These are phyloP conservation scores for Alternaria ethzedia DNA, from an alignment of 2,329 filamentous ascomycete genomes.

Conservation along the genomic window DNA sequence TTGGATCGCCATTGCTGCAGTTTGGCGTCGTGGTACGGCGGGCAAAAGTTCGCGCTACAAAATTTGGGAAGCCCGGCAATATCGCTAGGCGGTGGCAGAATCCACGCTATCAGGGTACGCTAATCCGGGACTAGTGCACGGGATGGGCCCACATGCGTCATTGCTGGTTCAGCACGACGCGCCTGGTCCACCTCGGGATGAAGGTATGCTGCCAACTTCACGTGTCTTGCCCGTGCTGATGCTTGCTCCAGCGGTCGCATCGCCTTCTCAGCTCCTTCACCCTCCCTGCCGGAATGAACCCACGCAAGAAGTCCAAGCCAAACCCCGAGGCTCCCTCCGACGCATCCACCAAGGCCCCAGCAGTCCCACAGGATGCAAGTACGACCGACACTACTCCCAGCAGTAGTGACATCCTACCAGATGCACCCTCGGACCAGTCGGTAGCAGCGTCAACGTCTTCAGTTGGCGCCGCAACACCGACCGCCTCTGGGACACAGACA, in stretches of 20 bases:
- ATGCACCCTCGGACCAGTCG: constrained; percentile 18
- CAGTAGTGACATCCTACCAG: constrained; percentile 22
- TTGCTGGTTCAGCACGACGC: constrained; percentile 8
- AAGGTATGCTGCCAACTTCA: constrained; percentile 21
- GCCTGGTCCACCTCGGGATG: constrained; percentile 21
- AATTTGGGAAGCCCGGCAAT: constrained; percentile 21
- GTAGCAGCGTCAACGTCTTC: constrained; percentile 19
- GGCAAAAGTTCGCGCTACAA: constrained; percentile 28
- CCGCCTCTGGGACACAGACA: constrained; percentile 25
- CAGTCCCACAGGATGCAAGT: constrained; percentile 19
- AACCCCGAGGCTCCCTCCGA: constrained; percentile 40
- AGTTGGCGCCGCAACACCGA: constrained; percentile 20
- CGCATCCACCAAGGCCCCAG: constrained; percentile 11
- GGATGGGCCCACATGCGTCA: constrained; percentile 26
- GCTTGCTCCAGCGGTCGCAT: constrained; percentile 24
- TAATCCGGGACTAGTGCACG: constrained; percentile 10
- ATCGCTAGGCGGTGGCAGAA: constrained; percentile 28
- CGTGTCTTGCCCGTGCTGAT: constrained; percentile 17
- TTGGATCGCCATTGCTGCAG: constrained; percentile 81
- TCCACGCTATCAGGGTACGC: constrained; percentile 7
- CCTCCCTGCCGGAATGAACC: constrained; percentile 40
- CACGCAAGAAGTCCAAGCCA: constrained; percentile 52
- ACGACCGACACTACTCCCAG: constrained; percentile 16
- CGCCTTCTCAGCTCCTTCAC: constrained; percentile 18
- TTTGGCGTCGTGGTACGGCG: constrained; percentile 22